Base-by-base conservation (phyloP, 2,329 filamentous ascomycete species). In the Orbilia oligospora region DNA sequence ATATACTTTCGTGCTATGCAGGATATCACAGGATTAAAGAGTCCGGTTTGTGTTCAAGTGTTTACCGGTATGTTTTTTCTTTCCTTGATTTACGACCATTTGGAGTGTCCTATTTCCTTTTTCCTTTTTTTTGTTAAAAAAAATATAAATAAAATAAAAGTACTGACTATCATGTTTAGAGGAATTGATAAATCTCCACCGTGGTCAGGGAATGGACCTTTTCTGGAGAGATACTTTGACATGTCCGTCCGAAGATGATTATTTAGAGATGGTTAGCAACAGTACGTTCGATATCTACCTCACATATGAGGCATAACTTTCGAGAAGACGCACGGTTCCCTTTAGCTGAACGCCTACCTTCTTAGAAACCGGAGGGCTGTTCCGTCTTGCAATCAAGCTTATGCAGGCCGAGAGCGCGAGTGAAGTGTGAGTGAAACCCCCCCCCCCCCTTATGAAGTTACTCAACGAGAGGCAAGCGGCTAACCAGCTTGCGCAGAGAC, bases 221-320 rank as follows among this genome's bases (percentile, higher is more conserved):
- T 96, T 92, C 86, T 97, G 94, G 93, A 89, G 93, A 72, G 93
- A 96, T 85, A 93, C 91, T 27, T 86, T 96, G 76, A 94, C 91
- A 20, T 95, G 92, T 84, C 93, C 93, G 14, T 92, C 89, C 63
- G 93, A 96, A 85, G 92, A 94, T 81, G 93, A 97, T 85, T 97
- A 97, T 85, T 88, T 97, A n/a, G 92, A 97, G 84, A 97, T 97
- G 93, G 93, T 97, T 10, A 90, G 90, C 82, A 94, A 97, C 86
- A 97, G 81, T 82, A 68, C 58, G 81, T 80, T 20, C 16, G 14
- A 51, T 51, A 30, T 72, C 49, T 27, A n/a, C 24, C 30, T 44
- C 38, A 14, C 14, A 49, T 6, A 48, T 72, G 5, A 16, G 5
- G 14, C 38, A 41, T 41, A n/a, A 14, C 12, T 16, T 41, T 5